Base-by-base conservation (phyloP, 2,329 filamentous ascomycete species). In the Fusarium algeriense region DNA sequence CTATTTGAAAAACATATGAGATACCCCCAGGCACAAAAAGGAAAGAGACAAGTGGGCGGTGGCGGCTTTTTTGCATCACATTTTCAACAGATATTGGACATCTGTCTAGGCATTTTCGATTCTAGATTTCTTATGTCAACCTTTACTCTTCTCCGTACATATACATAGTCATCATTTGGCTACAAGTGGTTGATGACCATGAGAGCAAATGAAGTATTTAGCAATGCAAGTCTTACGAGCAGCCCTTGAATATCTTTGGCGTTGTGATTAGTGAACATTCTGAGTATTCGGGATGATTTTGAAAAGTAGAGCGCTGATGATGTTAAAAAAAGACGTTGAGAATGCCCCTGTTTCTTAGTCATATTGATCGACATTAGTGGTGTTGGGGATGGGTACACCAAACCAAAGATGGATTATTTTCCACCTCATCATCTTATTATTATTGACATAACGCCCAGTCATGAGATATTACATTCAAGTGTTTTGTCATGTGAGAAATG, bases 71-170 rank as follows among this genome's bases (percentile, higher is more conserved):
- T 49, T 70, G 60, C 46, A 49, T 50, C 26, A 41, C 55, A 23
- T 61, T 23, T 55, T 46, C 20, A 46, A 53, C 53, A 60, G 53
- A 62, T 70, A 54, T 26, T 32, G 28, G 32, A 49, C 43, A 45
- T 69, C 52, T 69, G 28, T 55, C 44, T 30, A 38, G 28, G 44
- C 55, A 57, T 64, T 52, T 57, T 48, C 63, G 63, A 40, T 62
- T 58, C 37, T 60, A 46, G 45, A 45, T 71, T 55, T 69, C 41
- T 35, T 60, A 55, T 64, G 44, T 67, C 48, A 67, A 38, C 41
- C 35, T 52, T 68, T 58, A 57, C 67, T 54, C 69, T 72, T 72
- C 69, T 72, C 46, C 54, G 69, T 71, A 71, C 38, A 71, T 70
- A 70, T 67, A 54, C 59, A 69, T 57, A 65, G 38, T 34, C 50